Evolutionary conservation across 1,284 basidiomycete genomes (phyloP), one percentile per base, ranked within the genome.

Genomic region (Butyriboletus regius): DNA sequence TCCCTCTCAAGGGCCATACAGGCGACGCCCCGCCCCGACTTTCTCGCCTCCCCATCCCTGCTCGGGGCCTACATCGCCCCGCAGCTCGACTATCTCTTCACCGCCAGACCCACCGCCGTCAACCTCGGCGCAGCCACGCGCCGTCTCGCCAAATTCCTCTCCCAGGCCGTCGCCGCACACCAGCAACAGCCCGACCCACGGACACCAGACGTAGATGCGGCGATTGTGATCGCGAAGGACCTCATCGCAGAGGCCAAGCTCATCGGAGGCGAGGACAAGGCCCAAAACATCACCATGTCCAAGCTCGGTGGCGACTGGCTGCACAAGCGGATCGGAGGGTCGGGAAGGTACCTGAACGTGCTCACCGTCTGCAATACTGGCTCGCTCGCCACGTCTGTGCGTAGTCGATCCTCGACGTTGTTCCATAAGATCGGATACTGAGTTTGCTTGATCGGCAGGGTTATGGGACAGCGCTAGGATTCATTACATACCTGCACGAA

Each of bases 341-440:
- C 70, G 13, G 75, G 75, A 46, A 70, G 72, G 53, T 71, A 69
- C 47, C 67, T 94, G 50, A 90, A 89, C 63, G 79, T 94, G 24
- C 73, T 95, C 66, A 95, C 91, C 5, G 90, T 95, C n/a, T 96
- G 92, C 74, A 96, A 96, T 69, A 95, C 92, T 17, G 92, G 92
- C 17, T 90, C 87, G 24, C 75, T 96, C 53, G 92, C 92, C 2
- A 95, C 91, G 17, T 92, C 90, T 35, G 90, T 91, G 57, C 53
- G 84, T 48, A 15, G 20, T 20, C 33, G 42, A 36, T 48, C 50
- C 40, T 49, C 37, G 8, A 15, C 17, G 3, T 14, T 15, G 37
- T 39, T 34, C 36, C 37, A 22, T 42, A 39, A 33, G 31, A 35
- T 37, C 18, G 10, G 13, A 28, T 37, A 13, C 22, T 54, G 46